Conservation (phyloP, 495 filamentous ascomycete genomes). For the Neurospora sp. region DNA sequence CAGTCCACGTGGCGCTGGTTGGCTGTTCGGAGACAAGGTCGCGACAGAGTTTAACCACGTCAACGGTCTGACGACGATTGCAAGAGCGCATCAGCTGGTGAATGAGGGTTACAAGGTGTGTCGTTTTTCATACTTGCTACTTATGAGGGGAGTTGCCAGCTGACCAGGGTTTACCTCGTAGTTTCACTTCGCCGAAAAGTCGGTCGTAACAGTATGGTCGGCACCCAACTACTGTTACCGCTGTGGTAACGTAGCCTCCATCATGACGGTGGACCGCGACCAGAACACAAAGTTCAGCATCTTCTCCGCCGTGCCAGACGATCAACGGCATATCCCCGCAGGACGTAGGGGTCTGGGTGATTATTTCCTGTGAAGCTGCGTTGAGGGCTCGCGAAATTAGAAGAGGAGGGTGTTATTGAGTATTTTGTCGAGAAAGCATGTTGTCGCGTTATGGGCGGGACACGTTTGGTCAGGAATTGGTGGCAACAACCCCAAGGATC, state of each 20-base stretch:
- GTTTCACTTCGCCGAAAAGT: slow-evolving; percentile 92
- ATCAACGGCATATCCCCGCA: slow-evolving; percentile 75
- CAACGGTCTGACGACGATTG: slow-evolving; percentile 89
- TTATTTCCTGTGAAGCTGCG: slow-evolving; percentile 71
- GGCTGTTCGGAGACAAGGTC: slow-evolving; percentile 96
- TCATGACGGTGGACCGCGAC: slow-evolving; percentile 85
- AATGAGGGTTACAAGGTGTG: slow-evolving; percentile 92
- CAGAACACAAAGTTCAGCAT: slow-evolving; percentile 84
- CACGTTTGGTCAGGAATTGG: not conserved
- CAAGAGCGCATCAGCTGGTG: slow-evolving; percentile 90
- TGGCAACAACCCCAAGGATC: not conserved
- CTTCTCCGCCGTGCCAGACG: slow-evolving; percentile 88
- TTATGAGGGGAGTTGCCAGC: not conserved
- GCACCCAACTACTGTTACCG: slow-evolving; percentile 99
- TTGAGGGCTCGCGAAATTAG: not conserved
- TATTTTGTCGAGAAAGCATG: not conserved
- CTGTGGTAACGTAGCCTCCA: slow-evolving; percentile 92
- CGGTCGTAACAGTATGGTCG: slow-evolving; percentile 98
- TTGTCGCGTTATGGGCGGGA: not conserved
- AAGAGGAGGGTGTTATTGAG: not conserved
- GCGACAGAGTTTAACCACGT: slow-evolving; percentile 99
- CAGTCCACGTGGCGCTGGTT: slow-evolving; percentile 86
- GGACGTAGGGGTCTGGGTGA: slow-evolving; percentile 75
- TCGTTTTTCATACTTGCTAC: too few relatives aligned
- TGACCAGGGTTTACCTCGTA: slow-evolving; percentile 19